A percentile compares a stretch with the other conserved stretches of the same genome.
These are phyloP conservation scores for Chrysosporium queenslandicum DNA, from an alignment of 2,329 filamentous ascomycete species.

Conservation along the genomic window DNA sequence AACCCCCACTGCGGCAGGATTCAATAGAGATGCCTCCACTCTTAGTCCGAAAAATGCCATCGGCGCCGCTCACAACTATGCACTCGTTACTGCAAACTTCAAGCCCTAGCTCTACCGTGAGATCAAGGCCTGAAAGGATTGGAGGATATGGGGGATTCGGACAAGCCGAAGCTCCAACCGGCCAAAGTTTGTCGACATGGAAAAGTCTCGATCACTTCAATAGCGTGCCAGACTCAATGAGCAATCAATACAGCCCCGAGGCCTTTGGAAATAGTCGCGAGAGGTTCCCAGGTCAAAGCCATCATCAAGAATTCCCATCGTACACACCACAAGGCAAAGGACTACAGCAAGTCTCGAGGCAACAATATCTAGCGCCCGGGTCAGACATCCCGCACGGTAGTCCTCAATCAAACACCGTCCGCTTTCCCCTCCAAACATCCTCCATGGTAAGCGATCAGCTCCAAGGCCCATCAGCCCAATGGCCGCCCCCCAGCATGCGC, in stretches of 20 bases:
- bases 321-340: background rate
- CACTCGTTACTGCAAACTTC: background rate
- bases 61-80: background rate
- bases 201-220: background rate
- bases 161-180: background rate
- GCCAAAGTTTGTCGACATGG: background rate
- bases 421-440: background rate
- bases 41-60: background rate
- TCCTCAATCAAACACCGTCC: background rate
- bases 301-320: background rate
- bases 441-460: conserved; percentile 1
- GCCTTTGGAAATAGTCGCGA: too few relatives aligned
- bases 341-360: background rate
- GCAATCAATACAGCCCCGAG: background rate
- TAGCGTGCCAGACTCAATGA: background rate
- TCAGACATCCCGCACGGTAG: background rate
- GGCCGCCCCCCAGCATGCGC: background rate
- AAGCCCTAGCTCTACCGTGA: background rate
- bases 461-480: background rate
- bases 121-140: background rate
- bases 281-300: background rate
- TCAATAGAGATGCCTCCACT: conserved; percentile 1
- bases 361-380: background rate
- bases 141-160: conserved; percentile 8
- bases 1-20: background rate